A percentile compares a stretch with the other conserved stretches of the same genome.
Conservation (phyloP, 1,284 basidiomycete species). For the Lentinus polychrous region DNA sequence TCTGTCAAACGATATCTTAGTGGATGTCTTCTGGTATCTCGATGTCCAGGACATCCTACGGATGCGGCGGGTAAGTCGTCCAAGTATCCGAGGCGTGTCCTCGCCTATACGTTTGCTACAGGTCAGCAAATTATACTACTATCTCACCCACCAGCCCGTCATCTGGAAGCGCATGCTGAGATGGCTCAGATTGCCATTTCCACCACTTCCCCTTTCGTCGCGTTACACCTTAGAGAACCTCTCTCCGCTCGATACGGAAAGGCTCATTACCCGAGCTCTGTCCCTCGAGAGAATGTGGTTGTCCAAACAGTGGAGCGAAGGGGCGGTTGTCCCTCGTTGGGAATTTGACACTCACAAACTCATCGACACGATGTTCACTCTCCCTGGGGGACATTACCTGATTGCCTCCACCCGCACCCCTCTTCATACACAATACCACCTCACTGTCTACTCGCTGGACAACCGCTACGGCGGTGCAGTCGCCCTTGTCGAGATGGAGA, state of each 20-base stretch:
- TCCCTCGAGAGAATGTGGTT: slow-evolving; percentile 41
- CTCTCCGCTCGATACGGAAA: slow-evolving; percentile 54
- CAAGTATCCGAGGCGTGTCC: no score
- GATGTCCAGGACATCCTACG: slow-evolving; percentile 48
- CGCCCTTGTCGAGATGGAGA: slow-evolving; percentile 44
- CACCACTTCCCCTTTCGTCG: slow-evolving; percentile 55
- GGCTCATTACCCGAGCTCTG: slow-evolving; percentile 52
- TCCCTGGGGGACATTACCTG: slow-evolving; percentile 67
- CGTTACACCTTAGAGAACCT: slow-evolving; percentile 35
- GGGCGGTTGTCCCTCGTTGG: slow-evolving; percentile 15
- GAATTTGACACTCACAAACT: slow-evolving; percentile 32
- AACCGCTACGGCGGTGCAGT: slow-evolving; percentile 35
- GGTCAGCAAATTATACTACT: slow-evolving; percentile 50
- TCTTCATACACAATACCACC: slow-evolving; percentile 30
- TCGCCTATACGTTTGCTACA: slow-evolving; percentile 22
- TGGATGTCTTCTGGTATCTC: slow-evolving; percentile 45
- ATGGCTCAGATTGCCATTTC: slow-evolving; percentile 43
- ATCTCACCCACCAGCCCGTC: slow-evolving; percentile 56
- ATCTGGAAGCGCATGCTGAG: slow-evolving; percentile 64
- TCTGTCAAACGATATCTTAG: slow-evolving; percentile 32
- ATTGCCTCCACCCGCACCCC: slow-evolving; percentile 50
- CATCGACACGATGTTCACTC: slow-evolving; percentile 50
- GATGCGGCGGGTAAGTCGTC: slow-evolving; percentile 38
- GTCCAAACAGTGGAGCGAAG: slow-evolving; percentile 9
- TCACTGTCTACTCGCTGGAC: slow-evolving; percentile 54